Conservation (phyloP, 306 rosid species). For the Vachellia pachyceras region DNA sequence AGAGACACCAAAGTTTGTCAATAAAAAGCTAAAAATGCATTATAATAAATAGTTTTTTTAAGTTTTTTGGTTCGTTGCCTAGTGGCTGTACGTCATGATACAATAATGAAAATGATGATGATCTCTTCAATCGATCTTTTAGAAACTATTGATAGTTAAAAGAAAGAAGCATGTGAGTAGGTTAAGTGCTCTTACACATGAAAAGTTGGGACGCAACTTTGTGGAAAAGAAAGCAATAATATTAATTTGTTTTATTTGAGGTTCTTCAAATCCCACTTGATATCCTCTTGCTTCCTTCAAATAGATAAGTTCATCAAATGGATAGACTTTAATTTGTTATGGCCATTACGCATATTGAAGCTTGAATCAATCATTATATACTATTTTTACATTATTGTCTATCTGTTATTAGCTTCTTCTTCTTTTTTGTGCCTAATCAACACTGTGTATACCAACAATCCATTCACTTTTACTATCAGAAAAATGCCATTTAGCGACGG, state of each 20-base stretch:
- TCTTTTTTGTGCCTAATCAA: background rate
- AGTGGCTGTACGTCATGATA: conserved; percentile 6
- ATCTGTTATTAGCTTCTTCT: background rate
- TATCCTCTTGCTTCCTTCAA: background rate
- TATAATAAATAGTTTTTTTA: background rate
- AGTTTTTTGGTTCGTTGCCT: conserved; percentile 28
- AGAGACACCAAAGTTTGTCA: conserved; percentile 30
- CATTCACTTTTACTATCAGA: no score
- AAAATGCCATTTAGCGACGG: no score
- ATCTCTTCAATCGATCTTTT: background rate
- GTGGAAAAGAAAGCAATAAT: conserved; percentile 22
- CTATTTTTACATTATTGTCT: background rate
- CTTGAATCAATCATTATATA: background rate
- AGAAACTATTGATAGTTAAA: background rate
- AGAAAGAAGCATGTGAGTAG: conserved; percentile 23
- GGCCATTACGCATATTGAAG: background rate
- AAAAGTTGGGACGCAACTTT: conserved; percentile 35
- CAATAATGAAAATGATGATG: background rate
- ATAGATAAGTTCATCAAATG: background rate
- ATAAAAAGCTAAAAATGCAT: conserved; percentile 21
- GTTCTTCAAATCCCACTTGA: conserved; percentile 14
- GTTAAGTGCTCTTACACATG: conserved; percentile 5
- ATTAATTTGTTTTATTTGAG: conserved; percentile 10
- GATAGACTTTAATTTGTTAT: background rate
- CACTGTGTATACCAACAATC: background rate